Base-by-base conservation (phyloP, 2,329 filamentous ascomycete species). In the Thelonectria blattea region DNA sequence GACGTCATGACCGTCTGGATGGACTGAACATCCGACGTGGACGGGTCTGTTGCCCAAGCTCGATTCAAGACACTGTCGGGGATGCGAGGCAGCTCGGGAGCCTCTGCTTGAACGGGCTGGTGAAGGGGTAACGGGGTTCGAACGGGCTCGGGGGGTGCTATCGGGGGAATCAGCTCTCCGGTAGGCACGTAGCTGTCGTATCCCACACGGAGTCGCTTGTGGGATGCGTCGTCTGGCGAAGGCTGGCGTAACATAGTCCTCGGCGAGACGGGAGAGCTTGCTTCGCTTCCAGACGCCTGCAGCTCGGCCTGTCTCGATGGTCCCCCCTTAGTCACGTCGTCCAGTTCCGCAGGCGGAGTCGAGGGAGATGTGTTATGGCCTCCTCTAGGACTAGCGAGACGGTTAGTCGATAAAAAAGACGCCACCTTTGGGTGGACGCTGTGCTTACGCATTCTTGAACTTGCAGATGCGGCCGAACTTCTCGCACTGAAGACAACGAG, bases 401-500 rank as follows among this genome's bases (percentile, higher is more conserved):
- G 46, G 57, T 65, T 14, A 65, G 57, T 42, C 50, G 71, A 20
- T 41, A 43, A 32, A 24, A 32, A 24, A 22, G n/a, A 52, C 53
- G 70, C 67, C 37, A 17, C 7, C n/a, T 39, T 27, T 37, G 15
- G 34, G 18, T 30, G 52, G 7, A 22, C 5, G 22, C n/a, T n/a
- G 12, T 9, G 88, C 89, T 86, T 80, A 94, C 91, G 91, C 91
- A 77, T 91, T 91, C 77, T 92, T 91, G 72, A 92, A 93, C 76
- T 89, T 89, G 84, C 93, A 97, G 17, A 90, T 82, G 49, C 92
- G 85, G 57, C 93, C 92, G 72, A 94, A 94, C 78, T 96, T 97
- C 73, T 95, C 90, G 74, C 93, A 97, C 77, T 97, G 93, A 55
- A 93, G 86, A 70, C 93, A 97, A 68, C 92, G 92, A 41, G 91